Evolutionary conservation across 2,329 filamentous ascomycete genomes (phyloP).

Genomic region (Teratosphaeria gauchensis): DNA sequence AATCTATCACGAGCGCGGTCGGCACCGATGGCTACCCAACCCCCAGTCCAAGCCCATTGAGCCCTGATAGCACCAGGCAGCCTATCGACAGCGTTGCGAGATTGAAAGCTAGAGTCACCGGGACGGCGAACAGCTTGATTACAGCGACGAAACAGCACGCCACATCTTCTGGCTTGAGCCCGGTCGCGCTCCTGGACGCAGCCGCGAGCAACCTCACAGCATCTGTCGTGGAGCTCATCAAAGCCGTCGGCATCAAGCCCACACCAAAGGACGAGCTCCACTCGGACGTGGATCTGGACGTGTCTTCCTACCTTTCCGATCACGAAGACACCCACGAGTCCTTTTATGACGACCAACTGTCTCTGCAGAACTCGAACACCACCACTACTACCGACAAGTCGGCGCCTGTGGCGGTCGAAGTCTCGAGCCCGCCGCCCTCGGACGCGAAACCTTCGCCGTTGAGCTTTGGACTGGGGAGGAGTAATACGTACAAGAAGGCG

Average conservation of each 20-base stretch:
- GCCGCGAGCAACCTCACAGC: constrained; percentile 83
- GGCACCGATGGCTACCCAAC: constrained; percentile 30
- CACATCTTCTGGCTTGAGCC: constrained; percentile 70
- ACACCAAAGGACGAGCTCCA: constrained; percentile 6
- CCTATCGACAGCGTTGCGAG: constrained; percentile 31
- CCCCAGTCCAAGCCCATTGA: constrained; percentile 19
- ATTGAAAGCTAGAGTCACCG: constrained; percentile 74
- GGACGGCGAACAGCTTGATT: constrained; percentile 89
- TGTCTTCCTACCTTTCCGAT: not conserved
- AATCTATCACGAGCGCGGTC: constrained; percentile 75
- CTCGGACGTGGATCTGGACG: constrained; percentile 6
- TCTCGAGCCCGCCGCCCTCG: not conserved
- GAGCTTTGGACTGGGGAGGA: constrained; percentile 4
- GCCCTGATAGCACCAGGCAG: constrained; percentile 11
- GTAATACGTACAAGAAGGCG: constrained; percentile 5
- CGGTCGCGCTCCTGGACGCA: constrained; percentile 86
- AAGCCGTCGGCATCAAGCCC: constrained; percentile 66
- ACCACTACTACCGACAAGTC: not conserved
- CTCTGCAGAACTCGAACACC: not conserved
- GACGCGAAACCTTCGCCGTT: constrained; percentile 4
- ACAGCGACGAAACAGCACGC: constrained; percentile 91
- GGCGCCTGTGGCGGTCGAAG: not conserved
- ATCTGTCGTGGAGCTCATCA: constrained; percentile 75
- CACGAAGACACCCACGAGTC: not conserved
- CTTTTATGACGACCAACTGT: constrained; percentile 10